Base-by-base conservation (phyloP, 345 rosid genomes). In the Eucalyptus rudis region DNA sequence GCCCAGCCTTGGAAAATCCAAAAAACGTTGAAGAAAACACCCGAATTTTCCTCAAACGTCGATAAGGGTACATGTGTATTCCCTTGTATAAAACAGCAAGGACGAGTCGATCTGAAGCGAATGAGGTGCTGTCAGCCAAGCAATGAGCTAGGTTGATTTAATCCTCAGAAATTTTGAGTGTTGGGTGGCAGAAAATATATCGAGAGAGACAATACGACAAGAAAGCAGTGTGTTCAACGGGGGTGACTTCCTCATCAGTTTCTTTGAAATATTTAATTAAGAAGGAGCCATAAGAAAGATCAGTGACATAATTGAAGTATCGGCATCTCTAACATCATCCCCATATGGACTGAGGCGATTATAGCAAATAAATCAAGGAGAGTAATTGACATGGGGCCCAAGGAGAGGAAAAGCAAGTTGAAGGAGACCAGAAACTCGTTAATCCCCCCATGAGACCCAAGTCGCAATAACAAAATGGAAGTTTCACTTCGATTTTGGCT, bases 221-320 rank as follows among this genome's bases (percentile, higher is more conserved):
- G 66, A 59, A 59, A 59, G 66, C 15, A 59, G 66, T 25, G 64
- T 58, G 66, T 59, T 59, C 66, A 59, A 59, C 7, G 66, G 29
- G 66, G 66, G 66, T 59, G 66, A 59, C 66, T 59, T 59, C 31
- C 29, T 59, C 66, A 59, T 25, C 7, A 25, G 66, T 3, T 62
- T 62, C 33, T 62, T 27, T 62, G 68, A 29, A 27, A 62, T 62
- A 62, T 62, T 62, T 62, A 13, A 29, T 29, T 29, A 12, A 11
- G 6, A 27, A 29, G 68, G 17, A 62, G 68, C 68, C 31, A 29
- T 0, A 62, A 62, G n/a, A 29, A 62, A 62, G 33, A 62, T 62
- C 31, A 6, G 1, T 0, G 33, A 62, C 68, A 29, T 0, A 62
- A 12, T 62, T 27, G 0, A 62, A 29, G 31, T 62, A 29, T 62